Percentiles rank a stretch among this genome's conserved stretches.
Conservation (phyloP, 805 yeast genomes). For the Saturnispora galanensis region DNA sequence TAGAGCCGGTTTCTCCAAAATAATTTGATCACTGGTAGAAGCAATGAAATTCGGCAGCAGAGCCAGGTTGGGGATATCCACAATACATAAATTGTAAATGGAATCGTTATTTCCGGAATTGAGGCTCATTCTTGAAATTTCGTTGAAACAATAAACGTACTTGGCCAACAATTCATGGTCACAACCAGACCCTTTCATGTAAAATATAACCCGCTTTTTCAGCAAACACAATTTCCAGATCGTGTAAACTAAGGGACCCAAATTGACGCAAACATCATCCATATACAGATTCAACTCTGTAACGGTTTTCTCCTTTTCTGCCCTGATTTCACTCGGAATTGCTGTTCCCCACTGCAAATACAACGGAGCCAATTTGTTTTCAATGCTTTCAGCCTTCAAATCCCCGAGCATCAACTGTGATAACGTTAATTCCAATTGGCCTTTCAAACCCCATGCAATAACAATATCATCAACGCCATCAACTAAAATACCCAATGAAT, state of each 20-base stretch:
- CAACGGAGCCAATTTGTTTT: conserved; percentile 6
- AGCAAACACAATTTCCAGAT: conserved; percentile 55
- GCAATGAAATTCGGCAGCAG: conserved; percentile 38
- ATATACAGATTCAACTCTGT: too few relatives aligned
- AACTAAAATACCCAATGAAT: conserved; percentile 51
- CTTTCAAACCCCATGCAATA: conserved; percentile 33
- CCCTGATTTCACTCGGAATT: background rate
- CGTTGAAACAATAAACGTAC: conserved; percentile 47
- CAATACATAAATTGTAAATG: conserved; percentile 53
- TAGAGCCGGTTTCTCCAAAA: conserved; percentile 41
- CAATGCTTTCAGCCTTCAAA: conserved; percentile 14
- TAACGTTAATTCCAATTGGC: conserved; percentile 36
- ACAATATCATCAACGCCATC: conserved; percentile 29
- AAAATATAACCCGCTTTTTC: conserved; percentile 44
- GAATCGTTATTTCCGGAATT: conserved; percentile 29
- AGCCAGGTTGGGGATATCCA: conserved; percentile 38
- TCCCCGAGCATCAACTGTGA: conserved; percentile 20
- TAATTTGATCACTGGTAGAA: conserved; percentile 56
- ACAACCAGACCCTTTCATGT: conserved; percentile 1
- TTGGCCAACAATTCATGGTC: conserved; percentile 27
- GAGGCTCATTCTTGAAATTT: conserved; percentile 36
- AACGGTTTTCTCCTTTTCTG: background rate
- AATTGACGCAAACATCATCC: conserved; percentile 29
- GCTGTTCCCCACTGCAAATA: background rate
- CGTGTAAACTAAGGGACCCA: conserved; percentile 59